Conservation (phyloP, 2,329 filamentous ascomycete genomes). For the Septoria petroselini region DNA sequence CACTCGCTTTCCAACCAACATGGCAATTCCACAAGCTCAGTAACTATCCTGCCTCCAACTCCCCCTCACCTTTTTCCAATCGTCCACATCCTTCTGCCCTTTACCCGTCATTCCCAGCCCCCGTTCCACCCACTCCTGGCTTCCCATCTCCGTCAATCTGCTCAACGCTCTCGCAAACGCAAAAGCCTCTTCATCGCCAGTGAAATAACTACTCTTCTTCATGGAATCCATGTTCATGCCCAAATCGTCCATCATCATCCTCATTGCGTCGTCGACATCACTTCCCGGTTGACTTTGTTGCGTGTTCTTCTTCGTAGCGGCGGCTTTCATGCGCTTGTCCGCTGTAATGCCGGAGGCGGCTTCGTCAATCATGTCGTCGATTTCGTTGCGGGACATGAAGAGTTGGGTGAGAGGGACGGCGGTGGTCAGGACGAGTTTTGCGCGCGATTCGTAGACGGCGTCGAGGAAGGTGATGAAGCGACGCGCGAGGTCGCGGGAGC, state of each 20-base stretch:
- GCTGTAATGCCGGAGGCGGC: constrained; percentile 30
- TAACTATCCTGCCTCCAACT: constrained; percentile 64
- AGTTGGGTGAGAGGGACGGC: constrained; percentile 80
- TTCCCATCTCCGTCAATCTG: constrained; percentile 86
- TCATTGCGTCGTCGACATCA: constrained; percentile 64
- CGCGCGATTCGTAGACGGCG: constrained; percentile 85
- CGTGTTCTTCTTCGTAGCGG: constrained; percentile 24
- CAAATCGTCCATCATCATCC: constrained; percentile 80
- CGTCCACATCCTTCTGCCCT: constrained; percentile 63
- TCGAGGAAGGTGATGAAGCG: constrained; percentile 98
- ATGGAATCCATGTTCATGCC: constrained; percentile 80
- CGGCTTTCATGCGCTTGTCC: constrained; percentile 36
- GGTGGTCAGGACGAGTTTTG: constrained; percentile 92
- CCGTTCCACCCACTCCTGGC: constrained; percentile 88
- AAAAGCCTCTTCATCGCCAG: constrained; percentile 93
- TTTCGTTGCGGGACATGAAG: constrained; percentile 54
- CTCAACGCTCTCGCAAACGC: constrained; percentile 88
- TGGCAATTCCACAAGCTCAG: too few relatives aligned
- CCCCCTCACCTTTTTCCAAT: constrained; percentile 64
- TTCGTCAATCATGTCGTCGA: constrained; percentile 46
- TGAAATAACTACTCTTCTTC: constrained; percentile 83
- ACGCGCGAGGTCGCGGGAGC: constrained; percentile 79
- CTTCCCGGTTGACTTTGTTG: constrained; percentile 26
- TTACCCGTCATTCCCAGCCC: constrained; percentile 64
- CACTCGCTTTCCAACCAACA: too few relatives aligned